Conservation (phyloP, 2,329 filamentous ascomycete genomes). For the Calonectria fujianensis region DNA sequence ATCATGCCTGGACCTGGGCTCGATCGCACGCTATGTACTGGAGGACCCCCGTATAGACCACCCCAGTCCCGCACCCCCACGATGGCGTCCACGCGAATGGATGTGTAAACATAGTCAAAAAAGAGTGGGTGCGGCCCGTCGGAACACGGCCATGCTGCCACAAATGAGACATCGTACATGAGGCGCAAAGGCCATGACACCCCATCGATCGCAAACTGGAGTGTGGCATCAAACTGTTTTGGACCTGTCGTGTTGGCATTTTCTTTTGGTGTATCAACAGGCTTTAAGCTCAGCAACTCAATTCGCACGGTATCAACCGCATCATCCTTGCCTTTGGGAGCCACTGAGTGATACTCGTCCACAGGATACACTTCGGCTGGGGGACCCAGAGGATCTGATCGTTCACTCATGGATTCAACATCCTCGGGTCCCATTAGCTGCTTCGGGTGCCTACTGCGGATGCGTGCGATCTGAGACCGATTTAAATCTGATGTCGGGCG, state of each 20-base stretch:
- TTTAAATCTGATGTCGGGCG: slow-evolving; percentile 80
- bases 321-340: slow-evolving; percentile 73
- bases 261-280: slow-evolving; percentile 58
- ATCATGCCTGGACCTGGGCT: slow-evolving; percentile 59
- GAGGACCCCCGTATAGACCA: slow-evolving; percentile 61
- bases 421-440: slow-evolving; percentile 75
- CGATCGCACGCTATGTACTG: slow-evolving; percentile 58
- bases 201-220: slow-evolving; percentile 79
- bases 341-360: slow-evolving; percentile 78
- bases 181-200: slow-evolving; percentile 78
- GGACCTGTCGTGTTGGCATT: slow-evolving; percentile 58
- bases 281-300: slow-evolving; percentile 78
- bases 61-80: slow-evolving; percentile 81
- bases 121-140: slow-evolving; percentile 81
- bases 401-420: slow-evolving; percentile 78
- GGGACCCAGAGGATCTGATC: slow-evolving; percentile 82
- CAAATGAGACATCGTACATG: slow-evolving; percentile 79
- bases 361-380: slow-evolving; percentile 78
- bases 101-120: slow-evolving; percentile 79
- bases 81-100: slow-evolving; percentile 78
- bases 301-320: slow-evolving; percentile 80
- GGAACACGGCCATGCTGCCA: slow-evolving; percentile 79
- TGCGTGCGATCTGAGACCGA: slow-evolving; percentile 81
- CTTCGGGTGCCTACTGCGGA: slow-evolving; percentile 76
- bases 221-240: slow-evolving; percentile 74